Base-by-base conservation (phyloP, 202 grass and related monocot species). In the Schoenoplectus triqueter region DNA sequence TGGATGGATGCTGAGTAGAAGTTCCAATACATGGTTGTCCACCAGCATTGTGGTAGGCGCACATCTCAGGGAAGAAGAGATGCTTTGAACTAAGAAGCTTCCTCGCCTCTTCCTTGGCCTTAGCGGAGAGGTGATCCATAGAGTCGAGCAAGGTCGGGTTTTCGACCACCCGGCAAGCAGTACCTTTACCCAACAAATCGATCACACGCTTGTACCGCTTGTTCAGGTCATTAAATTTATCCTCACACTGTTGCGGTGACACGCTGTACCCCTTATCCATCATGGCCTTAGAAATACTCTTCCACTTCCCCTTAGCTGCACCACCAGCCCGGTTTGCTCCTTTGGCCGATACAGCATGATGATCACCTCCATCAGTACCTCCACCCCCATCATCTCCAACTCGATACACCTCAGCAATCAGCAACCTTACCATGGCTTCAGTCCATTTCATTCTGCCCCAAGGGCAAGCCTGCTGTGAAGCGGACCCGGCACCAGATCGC, bases 151-250 rank as follows among this genome's bases (percentile, higher is more conserved):
- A 81, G 31, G 79, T 66, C 68, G 78, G 89, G 86, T 87, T 92
- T 84, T 93, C 94, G 10, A 97, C 94, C 4, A 97, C 94, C 9
- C 44, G 85, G 85, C 94, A 97, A 22, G 91, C 91, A 62, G 76
- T 91, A 69, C 91, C 91, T 63, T 90, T 90, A 52, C 94, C 91
- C 18, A 97, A 85, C 85, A 97, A 87, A 73, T 97, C 94, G 3
- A 92, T 82, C 15, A 97, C 94, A 18, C 94, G 89, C 89, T 97
- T 97, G 85, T 93, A 97, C 18, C 91, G 81, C 86, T 97, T 97
- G 91, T 97, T 97, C 71, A 97, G 86, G 79, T 97, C 94, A 84
- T 97, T 97, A 86, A 97, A 97, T 81, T 97, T 97, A 87, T 97
- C 94, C 86, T 97, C 94, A 85, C 94, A 97, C 82, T 97, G 94